Evolutionary conservation across 2,329 filamentous ascomycete species (phyloP).

Genomic region (Madurella fahalii): DNA sequence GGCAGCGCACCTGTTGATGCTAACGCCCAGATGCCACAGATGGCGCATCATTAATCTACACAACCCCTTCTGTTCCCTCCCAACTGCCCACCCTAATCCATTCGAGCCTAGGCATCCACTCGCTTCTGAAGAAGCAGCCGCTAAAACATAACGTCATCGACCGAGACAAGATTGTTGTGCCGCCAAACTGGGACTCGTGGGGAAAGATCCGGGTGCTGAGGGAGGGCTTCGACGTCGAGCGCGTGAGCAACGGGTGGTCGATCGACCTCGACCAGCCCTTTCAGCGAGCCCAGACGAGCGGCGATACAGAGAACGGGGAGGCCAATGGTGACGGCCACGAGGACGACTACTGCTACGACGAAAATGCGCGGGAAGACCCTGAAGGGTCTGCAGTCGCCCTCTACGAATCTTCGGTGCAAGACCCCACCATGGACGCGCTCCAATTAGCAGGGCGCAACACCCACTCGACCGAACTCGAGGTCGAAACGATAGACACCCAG

Average conservation of each 20-base stretch:
- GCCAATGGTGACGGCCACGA: slow-evolving; percentile 21
- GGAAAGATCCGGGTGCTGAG: slow-evolving; percentile 91
- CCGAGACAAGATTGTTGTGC: slow-evolving; percentile 88
- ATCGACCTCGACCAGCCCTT: slow-evolving; percentile 67
- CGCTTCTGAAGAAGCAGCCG: slow-evolving; percentile 70
- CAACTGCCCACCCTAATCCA: slow-evolving; percentile 77
- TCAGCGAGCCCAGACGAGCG: slow-evolving; percentile 30
- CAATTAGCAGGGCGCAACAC: slow-evolving; percentile 48
- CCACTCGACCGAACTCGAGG: slow-evolving; percentile 50
- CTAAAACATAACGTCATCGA: slow-evolving; percentile 90
- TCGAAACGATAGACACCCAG: slow-evolving; percentile 71
- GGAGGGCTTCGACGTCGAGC: slow-evolving; percentile 89
- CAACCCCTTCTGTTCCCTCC: slow-evolving; percentile 69
- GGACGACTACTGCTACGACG: slow-evolving; percentile 7
- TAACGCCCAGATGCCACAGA: slow-evolving; percentile 46
- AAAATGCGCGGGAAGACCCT: slow-evolving; percentile 21
- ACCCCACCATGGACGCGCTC: slow-evolving; percentile 63
- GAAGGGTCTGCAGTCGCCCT: slow-evolving; percentile 63
- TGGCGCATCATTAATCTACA: slow-evolving; percentile 81
- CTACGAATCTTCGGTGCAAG: slow-evolving; percentile 76
- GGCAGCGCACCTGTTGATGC: slow-evolving; percentile 3
- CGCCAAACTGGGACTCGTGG: slow-evolving; percentile 98
- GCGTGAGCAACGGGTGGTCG: slow-evolving; percentile 78
- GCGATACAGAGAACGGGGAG: slow-evolving; percentile 25
- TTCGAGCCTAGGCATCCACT: slow-evolving; percentile 81